Evolutionary conservation across 805 yeast genomes (phyloP).

Genomic region (Ogataea nitratoaversa): DNA sequence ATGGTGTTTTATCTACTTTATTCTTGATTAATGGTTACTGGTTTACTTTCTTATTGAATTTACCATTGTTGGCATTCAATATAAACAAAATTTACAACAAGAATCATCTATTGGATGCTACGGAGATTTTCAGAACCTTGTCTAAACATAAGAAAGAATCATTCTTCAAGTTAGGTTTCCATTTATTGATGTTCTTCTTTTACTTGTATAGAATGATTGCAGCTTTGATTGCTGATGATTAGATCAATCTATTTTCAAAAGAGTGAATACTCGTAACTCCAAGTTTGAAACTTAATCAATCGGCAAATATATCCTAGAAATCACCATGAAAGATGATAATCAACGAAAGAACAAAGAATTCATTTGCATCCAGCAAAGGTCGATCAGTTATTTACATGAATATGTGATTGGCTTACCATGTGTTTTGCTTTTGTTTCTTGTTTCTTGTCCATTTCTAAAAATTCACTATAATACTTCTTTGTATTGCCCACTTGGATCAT

Average conservation of each 20-base stretch:
- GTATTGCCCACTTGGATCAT: too few species aligned
- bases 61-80: conserved; percentile 83
- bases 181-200: conserved; percentile 87
- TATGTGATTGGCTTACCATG: too few species aligned
- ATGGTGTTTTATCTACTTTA: conserved; percentile 62
- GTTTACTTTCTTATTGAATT: conserved; percentile 79
- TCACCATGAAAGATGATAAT: too few species aligned
- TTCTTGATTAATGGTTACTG: conserved; percentile 88
- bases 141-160: conserved; percentile 90
- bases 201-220: conserved; percentile 95
- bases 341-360: too few species aligned
- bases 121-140: conserved; percentile 93
- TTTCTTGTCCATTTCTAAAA: too few species aligned
- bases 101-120: conserved; percentile 88
- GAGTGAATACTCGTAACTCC: neutral
- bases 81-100: conserved; percentile 73
- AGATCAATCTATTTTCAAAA: neutral
- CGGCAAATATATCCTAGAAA: too few species aligned
- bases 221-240: conserved; percentile 75
- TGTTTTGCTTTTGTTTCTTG: too few species aligned
- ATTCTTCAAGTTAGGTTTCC: conserved; percentile 86
- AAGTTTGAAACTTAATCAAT: neutral
- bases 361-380: too few species aligned
- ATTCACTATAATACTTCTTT: too few species aligned
- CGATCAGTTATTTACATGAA: too few species aligned